Conservation (phyloP, 192 early-diverging fungal species). For the Lobulomyces angularis region DNA sequence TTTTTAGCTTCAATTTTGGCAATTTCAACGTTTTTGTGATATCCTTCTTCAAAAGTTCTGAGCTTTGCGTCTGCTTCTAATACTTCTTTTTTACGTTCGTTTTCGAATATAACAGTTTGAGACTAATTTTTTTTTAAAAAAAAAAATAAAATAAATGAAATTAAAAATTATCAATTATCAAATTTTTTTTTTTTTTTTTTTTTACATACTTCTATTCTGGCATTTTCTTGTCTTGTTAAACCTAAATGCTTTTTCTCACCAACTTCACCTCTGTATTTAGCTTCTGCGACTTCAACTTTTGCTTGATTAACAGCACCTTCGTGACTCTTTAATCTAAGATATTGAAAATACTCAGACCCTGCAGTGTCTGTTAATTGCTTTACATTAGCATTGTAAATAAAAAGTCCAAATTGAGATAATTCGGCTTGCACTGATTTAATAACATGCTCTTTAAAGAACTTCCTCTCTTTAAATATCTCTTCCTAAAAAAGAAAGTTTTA, state of each 20-base stretch:
- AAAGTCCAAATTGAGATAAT: constrained; percentile 39
- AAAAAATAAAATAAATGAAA: no score
- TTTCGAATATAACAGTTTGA: constrained; percentile 30
- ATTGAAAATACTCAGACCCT: constrained; percentile 40
- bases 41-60: constrained; percentile 17
- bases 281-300: constrained; percentile 43
- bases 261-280: constrained; percentile 27
- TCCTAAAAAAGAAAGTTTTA: no score
- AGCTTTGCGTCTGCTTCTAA: constrained; percentile 23
- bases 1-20: constrained; percentile 40
- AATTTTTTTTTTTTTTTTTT: no score
- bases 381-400: constrained; percentile 45
- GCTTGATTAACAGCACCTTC: constrained; percentile 45
- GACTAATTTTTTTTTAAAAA: no score
- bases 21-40: constrained; percentile 20
- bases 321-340: constrained; percentile 32
- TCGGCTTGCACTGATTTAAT: constrained; percentile 29
- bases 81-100: constrained; percentile 26
- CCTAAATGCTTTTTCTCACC: constrained; percentile 37
- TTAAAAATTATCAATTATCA: no score
- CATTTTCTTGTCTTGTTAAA: constrained; percentile 23
- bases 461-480: constrained; percentile 42
- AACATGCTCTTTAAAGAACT: constrained; percentile 38
- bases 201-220: constrained; percentile 29
- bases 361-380: constrained; percentile 36